These are phyloP conservation scores for Coemansia sp. DNA, from an alignment of 192 early-diverging fungal genomes.

Conservation along the genomic window DNA sequence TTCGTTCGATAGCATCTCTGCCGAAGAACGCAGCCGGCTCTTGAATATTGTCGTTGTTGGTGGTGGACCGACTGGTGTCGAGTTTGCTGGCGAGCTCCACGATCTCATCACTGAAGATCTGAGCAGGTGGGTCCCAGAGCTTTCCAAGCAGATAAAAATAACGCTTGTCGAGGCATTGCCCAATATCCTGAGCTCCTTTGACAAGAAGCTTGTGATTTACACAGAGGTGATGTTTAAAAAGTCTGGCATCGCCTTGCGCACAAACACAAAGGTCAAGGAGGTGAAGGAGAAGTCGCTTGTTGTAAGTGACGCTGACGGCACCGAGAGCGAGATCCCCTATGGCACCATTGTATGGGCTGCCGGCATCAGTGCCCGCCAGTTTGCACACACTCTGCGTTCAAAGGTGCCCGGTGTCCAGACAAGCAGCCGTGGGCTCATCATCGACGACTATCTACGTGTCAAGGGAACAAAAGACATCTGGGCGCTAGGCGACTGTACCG, in stretches of 20 bases:
- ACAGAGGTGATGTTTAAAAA: slow-evolving; percentile 73
- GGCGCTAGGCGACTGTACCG: slow-evolving; percentile 89
- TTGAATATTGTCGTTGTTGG: slow-evolving; percentile 87
- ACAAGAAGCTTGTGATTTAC: slow-evolving; percentile 70
- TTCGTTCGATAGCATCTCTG: slow-evolving; percentile 63
- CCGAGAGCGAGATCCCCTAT: slow-evolving; percentile 56
- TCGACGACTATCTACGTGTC: slow-evolving; percentile 69
- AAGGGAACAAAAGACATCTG: slow-evolving; percentile 64
- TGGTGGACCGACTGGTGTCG: slow-evolving; percentile 82
- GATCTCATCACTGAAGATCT: slow-evolving; percentile 86
- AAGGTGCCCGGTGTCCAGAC: slow-evolving; percentile 49
- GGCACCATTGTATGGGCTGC: slow-evolving; percentile 77
- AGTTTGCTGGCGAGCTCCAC: slow-evolving; percentile 72
- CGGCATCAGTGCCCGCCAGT: slow-evolving; percentile 65
- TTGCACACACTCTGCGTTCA: slow-evolving; percentile 57
- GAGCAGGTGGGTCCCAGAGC: slow-evolving; percentile 67
- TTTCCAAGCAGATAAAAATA: slow-evolving; percentile 65
- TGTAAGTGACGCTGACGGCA: slow-evolving; percentile 44
- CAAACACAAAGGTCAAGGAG: slow-evolving; percentile 60
- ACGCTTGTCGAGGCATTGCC: slow-evolving; percentile 81
- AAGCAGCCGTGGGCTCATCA: slow-evolving; percentile 61
- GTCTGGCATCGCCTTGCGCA: slow-evolving; percentile 72
- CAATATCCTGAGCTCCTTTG: slow-evolving; percentile 75
- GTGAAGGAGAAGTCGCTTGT: slow-evolving; percentile 60
- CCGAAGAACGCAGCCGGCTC: slow-evolving; percentile 63